These are phyloP conservation scores for Pseudogymnoascus sp. DNA, from an alignment of 2,329 filamentous ascomycete genomes.

Conservation along the genomic window DNA sequence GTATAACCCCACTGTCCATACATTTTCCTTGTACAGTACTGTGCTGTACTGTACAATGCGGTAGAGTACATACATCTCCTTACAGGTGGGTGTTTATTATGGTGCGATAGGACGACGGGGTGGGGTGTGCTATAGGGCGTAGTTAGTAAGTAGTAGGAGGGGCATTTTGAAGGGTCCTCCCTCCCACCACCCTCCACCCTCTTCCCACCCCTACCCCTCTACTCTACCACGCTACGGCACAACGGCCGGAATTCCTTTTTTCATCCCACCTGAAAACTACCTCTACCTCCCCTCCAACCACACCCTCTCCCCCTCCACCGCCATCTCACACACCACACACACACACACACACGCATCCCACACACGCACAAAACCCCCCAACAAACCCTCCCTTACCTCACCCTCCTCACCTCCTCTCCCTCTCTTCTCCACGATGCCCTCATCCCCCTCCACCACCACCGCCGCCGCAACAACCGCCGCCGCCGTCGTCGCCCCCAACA, in stretches of 20 bases:
- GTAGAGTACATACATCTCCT: not conserved
- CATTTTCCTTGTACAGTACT: not conserved
- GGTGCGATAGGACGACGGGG: too few species aligned
- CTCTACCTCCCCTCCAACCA: not conserved
- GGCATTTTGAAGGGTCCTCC: too few species aligned
- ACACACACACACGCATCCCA: not conserved
- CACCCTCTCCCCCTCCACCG: not conserved
- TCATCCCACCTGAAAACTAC: not conserved
- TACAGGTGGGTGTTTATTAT: not conserved
- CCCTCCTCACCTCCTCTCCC: not conserved
- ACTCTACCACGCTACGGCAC: not conserved
- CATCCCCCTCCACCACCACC: not conserved
- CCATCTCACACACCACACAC: not conserved
- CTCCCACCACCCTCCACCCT: not conserved
- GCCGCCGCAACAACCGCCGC: not conserved
- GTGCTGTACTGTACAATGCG: not conserved
- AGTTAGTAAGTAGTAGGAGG: too few species aligned
- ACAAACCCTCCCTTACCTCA: not conserved
- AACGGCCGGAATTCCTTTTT: not conserved
- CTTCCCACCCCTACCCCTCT: not conserved
- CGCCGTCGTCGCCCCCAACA: not conserved
- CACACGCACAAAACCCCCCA: not conserved
- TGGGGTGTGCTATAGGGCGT: too few species aligned
- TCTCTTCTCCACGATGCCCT: not conserved
- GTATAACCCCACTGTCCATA: not conserved